phyloP scores from a whole-genome alignment of 306 rosid genomes.

The Sphenostylis stenocarpa region DNA sequence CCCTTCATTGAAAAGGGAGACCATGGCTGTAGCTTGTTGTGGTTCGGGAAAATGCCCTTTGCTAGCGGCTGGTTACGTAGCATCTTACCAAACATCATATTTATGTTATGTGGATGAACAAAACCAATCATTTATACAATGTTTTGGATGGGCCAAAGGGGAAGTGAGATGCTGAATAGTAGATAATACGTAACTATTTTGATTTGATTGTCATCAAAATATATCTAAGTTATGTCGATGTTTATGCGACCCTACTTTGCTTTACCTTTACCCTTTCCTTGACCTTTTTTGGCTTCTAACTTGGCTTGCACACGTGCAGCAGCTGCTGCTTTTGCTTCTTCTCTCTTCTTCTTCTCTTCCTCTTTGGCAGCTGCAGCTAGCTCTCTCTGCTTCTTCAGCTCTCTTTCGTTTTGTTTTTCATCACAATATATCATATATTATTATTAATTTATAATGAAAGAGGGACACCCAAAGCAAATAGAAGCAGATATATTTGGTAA shows the following conservation, averaged over 20 bases:
- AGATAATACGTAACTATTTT: background rate
- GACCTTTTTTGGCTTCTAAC: slow-evolving; percentile 84
- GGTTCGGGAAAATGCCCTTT: too few relatives aligned
- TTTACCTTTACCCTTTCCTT: slow-evolving; percentile 91
- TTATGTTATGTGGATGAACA: background rate
- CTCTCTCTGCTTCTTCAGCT: slow-evolving; percentile 96
- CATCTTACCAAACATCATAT: background rate
- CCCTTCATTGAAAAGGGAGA: background rate
- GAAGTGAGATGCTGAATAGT: background rate
- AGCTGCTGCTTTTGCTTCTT: slow-evolving; percentile 90
- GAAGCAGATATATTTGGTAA: background rate
- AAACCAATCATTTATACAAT: background rate
- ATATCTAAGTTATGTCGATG: slow-evolving; percentile 8
- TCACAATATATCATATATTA: slow-evolving; percentile 24
- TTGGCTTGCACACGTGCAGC: slow-evolving; percentile 94
- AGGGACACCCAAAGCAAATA: background rate
- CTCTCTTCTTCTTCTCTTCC: slow-evolving; percentile 89
- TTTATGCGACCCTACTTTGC: slow-evolving; percentile 48
- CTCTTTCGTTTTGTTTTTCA: slow-evolving; percentile 44
- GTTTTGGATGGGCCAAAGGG: background rate
- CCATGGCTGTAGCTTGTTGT: background rate
- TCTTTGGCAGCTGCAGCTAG: slow-evolving; percentile 78
- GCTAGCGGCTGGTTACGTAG: background rate
- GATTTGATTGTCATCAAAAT: background rate
- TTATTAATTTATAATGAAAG: background rate